Conservation (phyloP, 441 rosid genomes). For the Sinapis alba region DNA sequence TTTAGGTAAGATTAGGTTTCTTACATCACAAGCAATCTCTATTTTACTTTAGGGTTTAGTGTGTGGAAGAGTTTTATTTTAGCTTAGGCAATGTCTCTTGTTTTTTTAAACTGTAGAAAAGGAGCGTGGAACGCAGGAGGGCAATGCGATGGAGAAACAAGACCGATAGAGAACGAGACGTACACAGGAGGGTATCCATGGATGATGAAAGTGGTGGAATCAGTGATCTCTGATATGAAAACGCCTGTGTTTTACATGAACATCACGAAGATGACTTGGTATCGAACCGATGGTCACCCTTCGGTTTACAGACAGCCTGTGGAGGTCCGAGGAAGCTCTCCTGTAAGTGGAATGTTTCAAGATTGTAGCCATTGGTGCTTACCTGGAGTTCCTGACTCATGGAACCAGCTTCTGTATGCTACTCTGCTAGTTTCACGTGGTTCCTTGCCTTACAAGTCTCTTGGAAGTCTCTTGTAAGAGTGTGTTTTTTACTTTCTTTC, state of each 20-base stretch:
- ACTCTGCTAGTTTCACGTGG: constrained; percentile 32
- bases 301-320: constrained; percentile 38
- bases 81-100: neutral
- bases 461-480: constrained; percentile 13
- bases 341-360: constrained; percentile 21
- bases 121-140: constrained; percentile 55
- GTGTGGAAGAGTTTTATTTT: neutral
- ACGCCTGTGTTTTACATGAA: constrained; percentile 59
- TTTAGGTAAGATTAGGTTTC: no score
- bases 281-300: constrained; percentile 66
- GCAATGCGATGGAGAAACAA: constrained; percentile 45
- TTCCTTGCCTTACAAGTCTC: constrained; percentile 34
- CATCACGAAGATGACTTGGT: constrained; percentile 61
- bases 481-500: neutral
- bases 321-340: constrained; percentile 7
- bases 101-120: constrained; percentile 37
- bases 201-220: constrained; percentile 61
- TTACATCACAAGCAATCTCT: neutral
- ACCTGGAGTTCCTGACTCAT: constrained; percentile 45
- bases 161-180: constrained; percentile 43
- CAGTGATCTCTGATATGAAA: constrained; percentile 55
- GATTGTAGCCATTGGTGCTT: constrained; percentile 46
- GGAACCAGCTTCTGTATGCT: constrained; percentile 43
- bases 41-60: neutral
- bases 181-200: constrained; percentile 48